These are phyloP conservation scores for Alternaria gaisen DNA, from an alignment of 2,329 filamentous ascomycete genomes.

Conservation along the genomic window DNA sequence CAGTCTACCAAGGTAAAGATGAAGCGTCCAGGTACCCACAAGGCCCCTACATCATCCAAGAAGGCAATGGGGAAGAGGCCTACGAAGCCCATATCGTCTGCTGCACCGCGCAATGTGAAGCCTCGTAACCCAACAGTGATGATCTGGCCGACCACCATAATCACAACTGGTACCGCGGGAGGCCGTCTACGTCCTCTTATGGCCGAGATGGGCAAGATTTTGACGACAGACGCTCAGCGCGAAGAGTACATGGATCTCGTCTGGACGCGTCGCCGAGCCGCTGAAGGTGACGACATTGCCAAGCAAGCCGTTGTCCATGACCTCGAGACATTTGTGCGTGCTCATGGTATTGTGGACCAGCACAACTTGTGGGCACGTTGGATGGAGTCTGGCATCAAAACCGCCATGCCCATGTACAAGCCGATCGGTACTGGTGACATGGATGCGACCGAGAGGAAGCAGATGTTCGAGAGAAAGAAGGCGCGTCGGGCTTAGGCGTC, in stretches of 20 bases:
- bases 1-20: background rate
- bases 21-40: background rate
- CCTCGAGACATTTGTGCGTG: background rate
- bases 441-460: background rate
- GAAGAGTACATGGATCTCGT: conserved; percentile 1
- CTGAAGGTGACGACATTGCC: background rate
- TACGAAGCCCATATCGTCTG: background rate
- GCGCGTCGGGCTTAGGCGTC: background rate
- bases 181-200: background rate
- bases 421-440: background rate
- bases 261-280: background rate
- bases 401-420: background rate
- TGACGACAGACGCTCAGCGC: background rate
- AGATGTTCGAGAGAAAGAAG: conserved; percentile 3
- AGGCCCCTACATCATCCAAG: background rate
- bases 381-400: background rate
- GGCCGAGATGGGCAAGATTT: background rate
- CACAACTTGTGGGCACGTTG: conserved; percentile 6
- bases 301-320: background rate
- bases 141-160: background rate
- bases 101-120: background rate
- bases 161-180: background rate
- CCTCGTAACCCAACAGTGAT: background rate
- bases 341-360: conserved; percentile 1
- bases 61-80: background rate